A percentile compares a stretch with the other conserved stretches of the same genome.
These are phyloP conservation scores for Prunus mira DNA, from an alignment of 306 rosid species.

Conservation along the genomic window DNA sequence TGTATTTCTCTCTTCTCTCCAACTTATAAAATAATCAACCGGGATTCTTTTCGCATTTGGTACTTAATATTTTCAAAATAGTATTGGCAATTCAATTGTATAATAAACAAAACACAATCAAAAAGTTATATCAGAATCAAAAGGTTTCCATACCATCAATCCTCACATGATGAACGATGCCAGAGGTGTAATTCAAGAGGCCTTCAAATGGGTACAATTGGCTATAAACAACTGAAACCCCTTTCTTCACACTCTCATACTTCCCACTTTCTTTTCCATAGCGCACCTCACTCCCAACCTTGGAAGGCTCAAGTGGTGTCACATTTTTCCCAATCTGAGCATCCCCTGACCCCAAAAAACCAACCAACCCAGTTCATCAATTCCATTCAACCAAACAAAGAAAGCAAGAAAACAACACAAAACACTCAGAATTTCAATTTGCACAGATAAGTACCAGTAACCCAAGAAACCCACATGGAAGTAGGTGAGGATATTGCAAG, in stretches of 20 bases:
- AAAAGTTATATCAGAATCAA: background rate
- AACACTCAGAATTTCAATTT: background rate
- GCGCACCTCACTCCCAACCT: constrained; percentile 69
- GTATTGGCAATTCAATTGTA: too few species aligned
- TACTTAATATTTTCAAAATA: background rate
- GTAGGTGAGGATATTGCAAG: constrained; percentile 77
- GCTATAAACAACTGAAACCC: constrained; percentile 62
- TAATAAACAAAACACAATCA: background rate
- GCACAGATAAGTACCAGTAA: constrained; percentile 53
- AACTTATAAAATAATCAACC: background rate
- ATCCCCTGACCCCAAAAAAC: constrained; percentile 48
- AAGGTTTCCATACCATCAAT: constrained; percentile 49
- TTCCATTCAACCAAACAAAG: constrained; percentile 5
- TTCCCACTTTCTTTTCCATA: constrained; percentile 75
- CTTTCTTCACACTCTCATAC: constrained; percentile 43
- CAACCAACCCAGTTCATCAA: constrained; percentile 20
- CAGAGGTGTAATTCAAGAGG: constrained; percentile 83
- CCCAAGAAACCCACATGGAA: constrained; percentile 92
- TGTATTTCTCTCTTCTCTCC: background rate
- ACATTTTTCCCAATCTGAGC: constrained; percentile 76
- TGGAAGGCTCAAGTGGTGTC: constrained; percentile 65
- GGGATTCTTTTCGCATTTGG: background rate
- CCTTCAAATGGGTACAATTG: constrained; percentile 85
- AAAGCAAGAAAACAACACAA: background rate
- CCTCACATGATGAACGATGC: constrained; percentile 85